Conservation (phyloP, 768 basidiomycete genomes). For the Obba rivulosa region DNA sequence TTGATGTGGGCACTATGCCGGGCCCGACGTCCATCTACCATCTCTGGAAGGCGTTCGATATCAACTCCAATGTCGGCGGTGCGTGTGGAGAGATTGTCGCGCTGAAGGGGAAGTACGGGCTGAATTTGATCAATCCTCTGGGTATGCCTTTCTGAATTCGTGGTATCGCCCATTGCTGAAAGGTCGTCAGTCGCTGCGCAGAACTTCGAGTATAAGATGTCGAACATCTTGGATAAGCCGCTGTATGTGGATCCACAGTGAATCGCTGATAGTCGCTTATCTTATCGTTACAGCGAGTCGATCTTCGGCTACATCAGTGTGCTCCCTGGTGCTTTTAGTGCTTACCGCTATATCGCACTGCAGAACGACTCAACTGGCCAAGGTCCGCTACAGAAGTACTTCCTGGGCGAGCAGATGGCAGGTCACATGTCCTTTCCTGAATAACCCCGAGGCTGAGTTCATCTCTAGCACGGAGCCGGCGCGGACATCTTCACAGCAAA, state of each 20-base stretch:
- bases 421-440: conserved; percentile 5
- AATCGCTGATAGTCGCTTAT: background rate
- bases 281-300: conserved; percentile 44
- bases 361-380: conserved; percentile 81
- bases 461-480: conserved; percentile 63
- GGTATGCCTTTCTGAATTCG: conserved; percentile 12
- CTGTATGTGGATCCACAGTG: conserved; percentile 32
- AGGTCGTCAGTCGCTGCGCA: conserved; percentile 67
- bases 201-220: conserved; percentile 95
- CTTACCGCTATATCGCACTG: conserved; percentile 85
- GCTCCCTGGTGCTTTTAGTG: conserved; percentile 88
- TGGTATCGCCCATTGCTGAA: background rate
- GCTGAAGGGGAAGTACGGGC: conserved; percentile 78
- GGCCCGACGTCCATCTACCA: conserved; percentile 88
- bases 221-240: conserved; percentile 89
- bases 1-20: conserved; percentile 85
- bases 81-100: conserved; percentile 97
- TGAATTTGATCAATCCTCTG: conserved; percentile 76
- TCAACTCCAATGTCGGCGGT: conserved; percentile 86
- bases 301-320: conserved; percentile 96
- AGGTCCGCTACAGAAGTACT: conserved; percentile 93
- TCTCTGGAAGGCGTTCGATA: conserved; percentile 92
- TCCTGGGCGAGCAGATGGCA: conserved; percentile 92
- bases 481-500: conserved; percentile 94
- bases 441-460: background rate